Percentiles rank a stretch among this genome's conserved stretches.
Evolutionary conservation across 805 yeast genomes (phyloP).

Genomic region (Candida cerambycidarum): DNA sequence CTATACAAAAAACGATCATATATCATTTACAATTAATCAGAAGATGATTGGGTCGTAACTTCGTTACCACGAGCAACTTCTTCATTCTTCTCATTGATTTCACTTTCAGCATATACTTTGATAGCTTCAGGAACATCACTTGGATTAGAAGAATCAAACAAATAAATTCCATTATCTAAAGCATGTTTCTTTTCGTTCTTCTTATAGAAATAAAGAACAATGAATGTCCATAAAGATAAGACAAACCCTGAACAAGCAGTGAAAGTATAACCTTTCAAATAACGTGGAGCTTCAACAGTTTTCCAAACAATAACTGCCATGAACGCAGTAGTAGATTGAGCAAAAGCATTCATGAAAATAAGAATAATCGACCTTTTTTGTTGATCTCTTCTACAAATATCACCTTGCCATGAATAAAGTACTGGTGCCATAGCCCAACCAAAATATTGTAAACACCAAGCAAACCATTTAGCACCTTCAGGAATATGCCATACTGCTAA

Average conservation of each 20-base stretch:
- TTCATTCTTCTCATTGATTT: slow-evolving; percentile 5
- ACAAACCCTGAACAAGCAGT: slow-evolving; percentile 48
- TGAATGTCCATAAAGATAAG: slow-evolving; percentile 49
- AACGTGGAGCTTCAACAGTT: slow-evolving; percentile 59
- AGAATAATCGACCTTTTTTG: slow-evolving; percentile 56
- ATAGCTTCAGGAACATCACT: slow-evolving; percentile 14
- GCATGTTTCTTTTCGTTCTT: slow-evolving; percentile 32
- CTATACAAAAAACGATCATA: too few species aligned
- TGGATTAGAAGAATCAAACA: slow-evolving; percentile 24
- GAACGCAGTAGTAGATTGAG: slow-evolving; percentile 57
- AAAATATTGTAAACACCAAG: slow-evolving; percentile 57
- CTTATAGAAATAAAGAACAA: slow-evolving; percentile 49
- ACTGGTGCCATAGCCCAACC: slow-evolving; percentile 67
- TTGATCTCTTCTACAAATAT: slow-evolving; percentile 56
- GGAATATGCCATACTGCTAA: slow-evolving; percentile 62
- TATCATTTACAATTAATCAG: background rate
- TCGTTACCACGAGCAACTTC: slow-evolving; percentile 1
- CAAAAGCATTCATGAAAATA: slow-evolving; percentile 54
- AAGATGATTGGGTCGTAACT: slow-evolving; percentile 1
- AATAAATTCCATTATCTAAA: slow-evolving; percentile 35
- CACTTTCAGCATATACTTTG: background rate
- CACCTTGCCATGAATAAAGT: slow-evolving; percentile 57
- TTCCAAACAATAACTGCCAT: slow-evolving; percentile 52
- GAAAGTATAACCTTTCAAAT: slow-evolving; percentile 51
- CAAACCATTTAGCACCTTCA: slow-evolving; percentile 62